A percentile compares a stretch with the other conserved stretches of the same genome.
These are phyloP conservation scores for Solanum hybrid DNA, from an alignment of 305 asterid species.

Conservation along the genomic window DNA sequence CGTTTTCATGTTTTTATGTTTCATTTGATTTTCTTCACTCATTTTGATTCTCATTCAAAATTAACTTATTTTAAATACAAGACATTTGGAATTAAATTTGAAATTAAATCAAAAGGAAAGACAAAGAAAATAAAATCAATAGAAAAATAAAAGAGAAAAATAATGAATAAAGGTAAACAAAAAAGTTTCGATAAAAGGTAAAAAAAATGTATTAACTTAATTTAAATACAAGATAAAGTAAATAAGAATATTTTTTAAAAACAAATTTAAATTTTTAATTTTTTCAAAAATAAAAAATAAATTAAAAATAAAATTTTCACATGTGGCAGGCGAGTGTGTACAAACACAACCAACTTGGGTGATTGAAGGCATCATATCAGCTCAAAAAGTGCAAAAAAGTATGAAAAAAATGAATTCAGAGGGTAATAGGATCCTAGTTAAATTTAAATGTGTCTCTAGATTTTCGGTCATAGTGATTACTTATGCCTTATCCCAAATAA, in stretches of 20 bases:
- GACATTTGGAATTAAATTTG: no score
- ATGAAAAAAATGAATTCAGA: background rate
- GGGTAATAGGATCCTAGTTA: background rate
- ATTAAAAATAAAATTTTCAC: no score
- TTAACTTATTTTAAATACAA: background rate
- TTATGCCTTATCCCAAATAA: background rate
- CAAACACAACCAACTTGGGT: background rate
- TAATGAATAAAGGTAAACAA: background rate
- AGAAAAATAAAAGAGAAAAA: no score
- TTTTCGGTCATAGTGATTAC: background rate
- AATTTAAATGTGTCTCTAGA: no score
- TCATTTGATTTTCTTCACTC: background rate
- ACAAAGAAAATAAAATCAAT: background rate
- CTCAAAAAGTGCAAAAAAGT: background rate
- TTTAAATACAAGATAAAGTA: background rate
- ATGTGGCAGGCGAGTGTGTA: background rate
- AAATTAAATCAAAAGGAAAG: no score
- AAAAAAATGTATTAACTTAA: background rate
- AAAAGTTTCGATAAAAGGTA: background rate
- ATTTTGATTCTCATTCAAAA: background rate
- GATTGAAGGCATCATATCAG: background rate
- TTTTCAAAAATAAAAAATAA: no score
- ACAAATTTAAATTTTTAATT: no score
- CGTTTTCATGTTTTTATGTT: background rate
- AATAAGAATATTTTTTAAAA: no score